A percentile compares a stretch with the other conserved stretches of the same genome.
phyloP scores from a whole-genome alignment of 495 filamentous ascomycete species.

The Podospora sp. region DNA sequence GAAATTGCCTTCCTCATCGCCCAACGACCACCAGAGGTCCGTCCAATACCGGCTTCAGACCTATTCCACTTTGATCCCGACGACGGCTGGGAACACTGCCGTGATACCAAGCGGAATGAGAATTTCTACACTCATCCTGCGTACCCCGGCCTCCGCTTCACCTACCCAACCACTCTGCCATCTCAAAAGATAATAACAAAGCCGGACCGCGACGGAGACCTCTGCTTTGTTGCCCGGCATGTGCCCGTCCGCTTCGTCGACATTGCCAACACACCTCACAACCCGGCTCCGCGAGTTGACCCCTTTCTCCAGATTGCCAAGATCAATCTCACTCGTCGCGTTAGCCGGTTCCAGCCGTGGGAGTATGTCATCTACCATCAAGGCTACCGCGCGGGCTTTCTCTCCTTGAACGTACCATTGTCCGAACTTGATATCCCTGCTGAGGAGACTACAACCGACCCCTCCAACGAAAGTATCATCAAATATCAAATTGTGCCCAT shows the following conservation, averaged over 20 bases:
- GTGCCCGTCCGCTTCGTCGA: slow-evolving; percentile 19
- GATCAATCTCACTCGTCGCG: neutral
- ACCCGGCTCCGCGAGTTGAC: neutral
- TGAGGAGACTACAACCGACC: neutral
- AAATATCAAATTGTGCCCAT: slow-evolving; percentile 21
- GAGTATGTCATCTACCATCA: slow-evolving; percentile 24
- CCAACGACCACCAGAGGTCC: neutral
- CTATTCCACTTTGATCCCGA: slow-evolving; percentile 14
- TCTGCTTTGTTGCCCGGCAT: slow-evolving; percentile 18
- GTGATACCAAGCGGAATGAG: slow-evolving; percentile 22
- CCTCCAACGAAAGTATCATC: neutral
- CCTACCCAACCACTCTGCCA: slow-evolving; percentile 20
- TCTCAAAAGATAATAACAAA: neutral
- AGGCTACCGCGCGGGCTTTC: slow-evolving; percentile 25
- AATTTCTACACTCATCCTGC: slow-evolving; percentile 18
- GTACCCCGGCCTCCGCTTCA: slow-evolving; percentile 25
- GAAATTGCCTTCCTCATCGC: neutral
- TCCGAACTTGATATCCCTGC: neutral
- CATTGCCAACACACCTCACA: slow-evolving; percentile 14
- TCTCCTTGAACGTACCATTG: slow-evolving; percentile 16
- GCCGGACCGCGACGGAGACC: neutral
- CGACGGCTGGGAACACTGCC: slow-evolving; percentile 14
- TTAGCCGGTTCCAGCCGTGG: slow-evolving; percentile 11
- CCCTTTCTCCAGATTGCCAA: slow-evolving; percentile 18
- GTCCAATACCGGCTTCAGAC: neutral